Evolutionary conservation across 2,329 filamentous ascomycete species (phyloP).

Genomic region (Diaporthe sp.): DNA sequence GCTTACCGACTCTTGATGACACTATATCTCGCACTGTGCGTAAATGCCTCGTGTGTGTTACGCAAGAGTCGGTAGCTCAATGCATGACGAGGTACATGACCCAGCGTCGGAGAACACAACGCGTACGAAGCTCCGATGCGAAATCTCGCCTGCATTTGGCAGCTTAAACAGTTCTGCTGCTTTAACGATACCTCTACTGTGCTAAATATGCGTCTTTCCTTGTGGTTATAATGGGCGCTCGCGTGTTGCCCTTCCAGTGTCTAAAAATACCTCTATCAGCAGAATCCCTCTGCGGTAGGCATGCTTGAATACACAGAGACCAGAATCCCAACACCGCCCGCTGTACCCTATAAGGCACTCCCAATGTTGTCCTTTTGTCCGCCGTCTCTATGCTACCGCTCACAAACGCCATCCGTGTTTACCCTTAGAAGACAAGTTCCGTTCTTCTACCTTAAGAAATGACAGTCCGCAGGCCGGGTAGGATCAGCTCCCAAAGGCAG

Average conservation of each 20-base stretch:
- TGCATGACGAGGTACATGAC: not conserved
- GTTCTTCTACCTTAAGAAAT: not conserved
- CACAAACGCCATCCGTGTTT: not conserved
- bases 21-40: not conserved
- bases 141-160: not conserved
- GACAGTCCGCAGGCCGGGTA: not conserved
- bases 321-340: not conserved
- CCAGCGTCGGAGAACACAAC: not conserved
- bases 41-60: not conserved
- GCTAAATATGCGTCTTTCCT: not conserved
- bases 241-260: not conserved
- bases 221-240: not conserved
- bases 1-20: not conserved
- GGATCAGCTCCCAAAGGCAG: slow-evolving; percentile 68
- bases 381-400: slow-evolving; percentile 6
- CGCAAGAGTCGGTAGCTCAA: no score
- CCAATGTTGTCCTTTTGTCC: not conserved
- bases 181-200: not conserved
- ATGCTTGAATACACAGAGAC: not conserved
- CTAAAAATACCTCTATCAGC: slow-evolving; percentile 11
- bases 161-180: not conserved
- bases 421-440: not conserved
- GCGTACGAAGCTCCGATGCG: not conserved
- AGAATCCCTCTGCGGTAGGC: not conserved
- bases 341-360: not conserved